Conservation (phyloP, 306 rosid species). For the Alnus rubra region DNA sequence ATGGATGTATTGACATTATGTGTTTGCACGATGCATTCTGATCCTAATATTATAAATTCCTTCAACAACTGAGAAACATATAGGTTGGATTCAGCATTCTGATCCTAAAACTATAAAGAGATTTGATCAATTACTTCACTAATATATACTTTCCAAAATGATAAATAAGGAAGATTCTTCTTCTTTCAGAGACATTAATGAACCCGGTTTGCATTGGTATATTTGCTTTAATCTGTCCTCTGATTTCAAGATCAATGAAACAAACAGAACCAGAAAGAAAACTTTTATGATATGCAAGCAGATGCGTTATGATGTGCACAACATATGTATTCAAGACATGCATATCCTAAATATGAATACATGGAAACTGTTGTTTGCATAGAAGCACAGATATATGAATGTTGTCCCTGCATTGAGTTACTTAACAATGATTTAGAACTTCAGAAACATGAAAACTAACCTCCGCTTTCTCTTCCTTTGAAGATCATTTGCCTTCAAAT, state of each 20-base stretch:
- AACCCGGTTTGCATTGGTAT: neutral
- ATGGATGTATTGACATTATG: neutral
- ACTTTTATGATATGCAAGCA: slow-evolving; percentile 1
- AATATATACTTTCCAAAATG: neutral
- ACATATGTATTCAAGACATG: neutral
- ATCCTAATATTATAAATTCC: neutral
- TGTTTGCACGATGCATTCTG: neutral
- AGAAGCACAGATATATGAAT: neutral
- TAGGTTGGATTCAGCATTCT: neutral
- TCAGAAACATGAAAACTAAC: slow-evolving; percentile 34
- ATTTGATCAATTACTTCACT: neutral
- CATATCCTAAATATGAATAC: neutral
- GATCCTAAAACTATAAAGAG: too few relatives aligned
- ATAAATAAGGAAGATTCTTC: neutral
- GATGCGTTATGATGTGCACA: neutral
- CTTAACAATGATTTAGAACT: neutral
- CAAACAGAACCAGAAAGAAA: neutral
- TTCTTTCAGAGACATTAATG: neutral
- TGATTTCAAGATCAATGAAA: neutral
- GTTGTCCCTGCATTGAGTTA: neutral
- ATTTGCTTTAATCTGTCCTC: neutral
- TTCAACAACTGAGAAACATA: neutral
- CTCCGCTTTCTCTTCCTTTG: slow-evolving; percentile 72
- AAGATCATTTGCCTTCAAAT: slow-evolving; percentile 55
- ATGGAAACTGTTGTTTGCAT: neutral